Conservation (phyloP, 495 filamentous ascomycete genomes). For the Talaromyces thailandensis region DNA sequence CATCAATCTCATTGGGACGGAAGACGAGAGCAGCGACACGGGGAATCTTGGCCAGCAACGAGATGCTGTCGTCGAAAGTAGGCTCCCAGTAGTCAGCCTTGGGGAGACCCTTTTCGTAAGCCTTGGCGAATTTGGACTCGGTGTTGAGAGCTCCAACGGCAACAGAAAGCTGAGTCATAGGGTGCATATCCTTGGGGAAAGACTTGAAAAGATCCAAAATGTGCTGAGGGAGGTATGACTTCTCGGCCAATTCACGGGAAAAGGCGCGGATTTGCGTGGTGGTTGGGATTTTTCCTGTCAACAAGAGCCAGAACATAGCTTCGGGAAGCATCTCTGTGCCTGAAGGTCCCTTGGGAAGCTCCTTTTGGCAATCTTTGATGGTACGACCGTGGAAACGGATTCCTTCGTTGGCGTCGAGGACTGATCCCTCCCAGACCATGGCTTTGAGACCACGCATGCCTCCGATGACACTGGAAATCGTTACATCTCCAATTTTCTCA, state of each 20-base stretch:
- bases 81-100: conserved; percentile 99
- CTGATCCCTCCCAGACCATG: conserved; percentile 98
- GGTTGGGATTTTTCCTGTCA: conserved; percentile 87
- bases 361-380: conserved; percentile 93
- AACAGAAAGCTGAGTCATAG: conserved; percentile 96
- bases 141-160: conserved; percentile 91
- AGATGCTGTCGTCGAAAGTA: conserved; percentile 92
- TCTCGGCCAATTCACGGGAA: conserved; percentile 78
- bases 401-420: conserved; percentile 92
- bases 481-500: conserved; percentile 82
- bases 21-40: conserved; percentile 97
- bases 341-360: conserved; percentile 84
- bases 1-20: conserved; percentile 73
- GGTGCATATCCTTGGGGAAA: conserved; percentile 83
- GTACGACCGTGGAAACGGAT: conserved; percentile 97
- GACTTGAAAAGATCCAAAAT: conserved; percentile 81
- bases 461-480: conserved; percentile 86
- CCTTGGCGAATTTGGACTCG: conserved; percentile 83
- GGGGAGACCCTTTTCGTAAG: conserved; percentile 79
- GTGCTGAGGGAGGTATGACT: conserved; percentile 74
- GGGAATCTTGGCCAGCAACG: conserved; percentile 89
- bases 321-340: conserved; percentile 99
- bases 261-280: conserved; percentile 71
- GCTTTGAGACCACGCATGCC: conserved; percentile 97
- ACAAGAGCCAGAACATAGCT: conserved; percentile 98